Conservation (phyloP, 129 eudicot genomes). For the Tagetes patula region DNA sequence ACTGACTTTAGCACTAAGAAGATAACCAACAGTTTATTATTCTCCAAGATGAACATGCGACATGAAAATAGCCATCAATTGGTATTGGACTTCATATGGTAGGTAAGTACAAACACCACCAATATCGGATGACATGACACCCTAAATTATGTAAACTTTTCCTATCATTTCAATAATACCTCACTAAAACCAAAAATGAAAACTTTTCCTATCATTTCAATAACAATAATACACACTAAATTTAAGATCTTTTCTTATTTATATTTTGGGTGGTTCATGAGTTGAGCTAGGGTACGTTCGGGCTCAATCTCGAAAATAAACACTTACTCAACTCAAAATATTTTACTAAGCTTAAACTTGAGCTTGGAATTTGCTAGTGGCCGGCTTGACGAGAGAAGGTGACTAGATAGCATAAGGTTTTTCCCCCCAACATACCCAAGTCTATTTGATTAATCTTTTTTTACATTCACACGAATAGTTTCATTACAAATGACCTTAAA, state of each 20-base stretch:
- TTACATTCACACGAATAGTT: no score
- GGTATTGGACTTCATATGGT: constrained; percentile 10
- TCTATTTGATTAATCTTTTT: no score
- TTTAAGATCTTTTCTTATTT: no score
- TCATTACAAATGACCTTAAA: no score
- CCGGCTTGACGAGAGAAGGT: no score
- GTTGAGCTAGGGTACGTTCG: not conserved
- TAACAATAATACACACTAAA: not conserved
- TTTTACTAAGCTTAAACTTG: no score
- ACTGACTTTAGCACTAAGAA: not conserved
- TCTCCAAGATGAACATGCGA: not conserved
- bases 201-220: constrained; percentile 25
- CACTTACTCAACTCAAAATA: no score
- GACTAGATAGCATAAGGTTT: no score
- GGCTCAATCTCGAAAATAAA: no score
- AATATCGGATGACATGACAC: constrained; percentile 11
- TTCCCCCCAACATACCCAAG: no score
- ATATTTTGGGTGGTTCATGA: not conserved
- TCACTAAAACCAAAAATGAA: constrained; percentile 7
- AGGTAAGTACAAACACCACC: constrained; percentile 22
- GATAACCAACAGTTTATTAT: not conserved
- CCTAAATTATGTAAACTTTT: constrained; percentile 18
- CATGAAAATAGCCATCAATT: constrained; percentile 6
- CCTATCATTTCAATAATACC: constrained; percentile 23
- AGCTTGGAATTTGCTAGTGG: no score